Evolutionary conservation across 192 early-diverging fungal genomes (phyloP), one percentile per base, ranked within the genome.

Genomic region (Backusella sp.): DNA sequence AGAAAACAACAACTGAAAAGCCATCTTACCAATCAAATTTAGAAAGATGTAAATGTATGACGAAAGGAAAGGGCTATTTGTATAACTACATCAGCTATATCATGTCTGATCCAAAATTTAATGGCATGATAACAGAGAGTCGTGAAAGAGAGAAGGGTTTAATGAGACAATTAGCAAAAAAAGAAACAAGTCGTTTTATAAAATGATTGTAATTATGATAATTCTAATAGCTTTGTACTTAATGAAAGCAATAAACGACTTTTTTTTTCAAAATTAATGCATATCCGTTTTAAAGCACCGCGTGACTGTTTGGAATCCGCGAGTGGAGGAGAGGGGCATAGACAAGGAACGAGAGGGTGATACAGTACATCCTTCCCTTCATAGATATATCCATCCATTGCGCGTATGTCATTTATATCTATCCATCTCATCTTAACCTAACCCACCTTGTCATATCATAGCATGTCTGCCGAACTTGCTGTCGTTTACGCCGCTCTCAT

Each of bases 401-500:
- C 69, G 69, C 41, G 69, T 70, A 70, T 70, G 69, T 70, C 35
- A n/a, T n/a, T 37, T n/a, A 37, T 7, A 37, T 23, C 39, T 1
- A 46, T 70, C n/a, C 30, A 70, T 42, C 69, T 6, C n/a, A 41
- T 26, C 3, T 36, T 69, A 19, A n/a, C 17, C 46, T 49, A 49
- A 49, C n/a, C n/a, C 46, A 49, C 19, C 14, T n/a, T 49, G 15
- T 49, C 19, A 5, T 21, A 49, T 44, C 14, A 44, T 66, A 81
- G 73, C 68, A 82, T 82, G 80, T 82, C 80, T 76, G 80, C 80
- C 53, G 80, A 82, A 82, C 74, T 76, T 56, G 77, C 77, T 74
- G 71, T 82, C 53, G 80, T 78, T 42, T 98, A 98, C 91, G 95
- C 98, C 76, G 91, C 98, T 52, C 94, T 99, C 80, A 98, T 98